These are phyloP conservation scores for Capsella bursapastoris DNA, from an alignment of 345 rosid genomes.

Conservation along the genomic window DNA sequence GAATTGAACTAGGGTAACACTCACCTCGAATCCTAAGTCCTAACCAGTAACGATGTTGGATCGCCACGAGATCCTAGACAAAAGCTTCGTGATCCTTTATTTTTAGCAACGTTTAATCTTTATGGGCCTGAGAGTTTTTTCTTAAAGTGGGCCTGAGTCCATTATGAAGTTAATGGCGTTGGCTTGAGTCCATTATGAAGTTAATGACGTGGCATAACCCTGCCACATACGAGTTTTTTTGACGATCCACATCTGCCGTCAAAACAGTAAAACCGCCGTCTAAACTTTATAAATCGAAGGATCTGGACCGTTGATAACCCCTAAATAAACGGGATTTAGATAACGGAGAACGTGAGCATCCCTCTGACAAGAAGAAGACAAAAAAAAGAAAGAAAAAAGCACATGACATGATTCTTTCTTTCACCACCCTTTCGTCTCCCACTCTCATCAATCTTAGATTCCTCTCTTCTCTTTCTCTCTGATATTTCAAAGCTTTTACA, in stretches of 20 bases:
- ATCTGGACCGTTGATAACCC: conserved; percentile 42
- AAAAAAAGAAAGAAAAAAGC: conserved; percentile 18
- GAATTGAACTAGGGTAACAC: no score
- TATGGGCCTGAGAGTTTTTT: conserved; percentile 19
- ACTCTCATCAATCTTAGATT: conserved; percentile 33
- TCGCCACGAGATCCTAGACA: no score
- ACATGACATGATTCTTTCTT: conserved; percentile 42
- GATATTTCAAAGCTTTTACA: background rate
- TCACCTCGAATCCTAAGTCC: no score
- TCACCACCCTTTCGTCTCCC: conserved; percentile 44
- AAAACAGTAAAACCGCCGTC: conserved; percentile 37
- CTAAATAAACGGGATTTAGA: conserved; percentile 40
- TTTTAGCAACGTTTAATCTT: background rate
- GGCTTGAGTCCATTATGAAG: background rate
- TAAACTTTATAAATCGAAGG: conserved; percentile 5
- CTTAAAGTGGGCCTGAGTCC: conserved; percentile 12
- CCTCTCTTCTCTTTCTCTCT: conserved; percentile 2
- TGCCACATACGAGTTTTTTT: conserved; percentile 5
- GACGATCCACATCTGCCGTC: conserved; percentile 37
- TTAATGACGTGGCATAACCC: conserved; percentile 34
- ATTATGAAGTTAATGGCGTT: no score
- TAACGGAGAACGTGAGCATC: conserved; percentile 46
- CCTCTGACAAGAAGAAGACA: conserved; percentile 40
- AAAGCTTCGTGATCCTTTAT: background rate
- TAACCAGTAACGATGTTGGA: no score